Conservation (phyloP, 1,284 basidiomycete genomes). For the Amylostereum areolatum region DNA sequence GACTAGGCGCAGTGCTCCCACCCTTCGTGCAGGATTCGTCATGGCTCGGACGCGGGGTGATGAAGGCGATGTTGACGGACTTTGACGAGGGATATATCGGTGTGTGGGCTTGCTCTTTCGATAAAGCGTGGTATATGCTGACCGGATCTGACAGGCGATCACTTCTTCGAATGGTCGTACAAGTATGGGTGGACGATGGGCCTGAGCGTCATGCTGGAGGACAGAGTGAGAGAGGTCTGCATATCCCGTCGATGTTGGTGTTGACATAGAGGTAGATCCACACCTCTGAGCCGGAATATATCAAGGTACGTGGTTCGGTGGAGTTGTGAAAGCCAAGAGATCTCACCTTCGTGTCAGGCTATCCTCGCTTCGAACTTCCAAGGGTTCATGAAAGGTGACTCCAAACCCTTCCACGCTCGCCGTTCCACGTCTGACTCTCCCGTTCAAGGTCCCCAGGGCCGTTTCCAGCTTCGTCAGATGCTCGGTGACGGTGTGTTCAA, state of each 20-base stretch:
- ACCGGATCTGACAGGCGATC: background rate
- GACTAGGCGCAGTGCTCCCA: background rate
- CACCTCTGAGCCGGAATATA: constrained; percentile 7
- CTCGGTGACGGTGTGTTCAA: constrained; percentile 12
- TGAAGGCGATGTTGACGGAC: background rate
- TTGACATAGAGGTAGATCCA: background rate
- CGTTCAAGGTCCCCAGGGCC: background rate
- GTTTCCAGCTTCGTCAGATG: background rate
- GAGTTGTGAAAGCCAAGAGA: background rate
- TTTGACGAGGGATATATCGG: background rate
- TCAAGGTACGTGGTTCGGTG: constrained; percentile 1
- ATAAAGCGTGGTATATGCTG: background rate
- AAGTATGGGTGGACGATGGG: background rate
- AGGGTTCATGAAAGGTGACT: constrained; percentile 6
- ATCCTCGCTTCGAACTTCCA: constrained; percentile 7
- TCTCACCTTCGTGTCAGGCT: background rate
- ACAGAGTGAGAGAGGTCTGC: background rate
- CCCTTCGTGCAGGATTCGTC: background rate
- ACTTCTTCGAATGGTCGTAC: background rate
- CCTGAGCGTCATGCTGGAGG: background rate
- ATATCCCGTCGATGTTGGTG: background rate
- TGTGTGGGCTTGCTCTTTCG: background rate
- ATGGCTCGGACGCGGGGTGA: background rate
- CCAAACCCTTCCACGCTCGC: background rate
- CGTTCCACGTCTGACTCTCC: background rate